Base-by-base conservation (phyloP, 2,329 filamentous ascomycete genomes). In the Colletotrichum trifolii region DNA sequence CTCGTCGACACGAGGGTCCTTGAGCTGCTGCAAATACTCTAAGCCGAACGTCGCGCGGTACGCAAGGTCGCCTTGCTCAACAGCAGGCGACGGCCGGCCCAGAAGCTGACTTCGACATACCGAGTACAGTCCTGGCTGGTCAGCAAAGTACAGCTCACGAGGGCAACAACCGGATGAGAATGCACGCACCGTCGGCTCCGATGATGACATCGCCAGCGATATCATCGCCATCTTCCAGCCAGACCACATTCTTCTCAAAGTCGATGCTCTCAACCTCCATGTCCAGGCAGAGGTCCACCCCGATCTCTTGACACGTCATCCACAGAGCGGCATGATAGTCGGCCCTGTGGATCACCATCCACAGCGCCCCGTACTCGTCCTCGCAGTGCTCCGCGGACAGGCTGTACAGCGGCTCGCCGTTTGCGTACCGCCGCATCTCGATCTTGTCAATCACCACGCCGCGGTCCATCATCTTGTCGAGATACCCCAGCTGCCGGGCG, bases 191-290 rank as follows among this genome's bases (percentile, higher is more conserved):
- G 12, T 66, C 64, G 13, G 64, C 60, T 4, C 64, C 64, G 2
- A 66, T 35, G 0, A 66, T 54, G 1, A 64, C 34, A 43, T 66
- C 60, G 2, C 64, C 64, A 1, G 34, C 48, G 8, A 66, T 47
- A 25, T 59, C 64, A n/a, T 66, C 64, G 2, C 64, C 64, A 0
- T 64, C 64, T 11, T 64, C 60, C 4, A 64, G 55, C 39, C 52
- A 60, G 2, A 64, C 64, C 1, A 36, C 50, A 2, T 42, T 43
- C 2, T 35, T 45, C 1, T 52, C 54, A 34, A 66, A 52, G 36
- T 66, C 64, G 13, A 66, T 54, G 2, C 40, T 48, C 43, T 66
- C 64, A 1, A 46, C 64, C 10, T 66, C 54, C 60, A 60, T 60
- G 8, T 54, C 45, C 10, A 66, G 33, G 33, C 61, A 54, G 2